phyloP scores from a whole-genome alignment of 331 rosid species.

The Prunus yedoensis region DNA sequence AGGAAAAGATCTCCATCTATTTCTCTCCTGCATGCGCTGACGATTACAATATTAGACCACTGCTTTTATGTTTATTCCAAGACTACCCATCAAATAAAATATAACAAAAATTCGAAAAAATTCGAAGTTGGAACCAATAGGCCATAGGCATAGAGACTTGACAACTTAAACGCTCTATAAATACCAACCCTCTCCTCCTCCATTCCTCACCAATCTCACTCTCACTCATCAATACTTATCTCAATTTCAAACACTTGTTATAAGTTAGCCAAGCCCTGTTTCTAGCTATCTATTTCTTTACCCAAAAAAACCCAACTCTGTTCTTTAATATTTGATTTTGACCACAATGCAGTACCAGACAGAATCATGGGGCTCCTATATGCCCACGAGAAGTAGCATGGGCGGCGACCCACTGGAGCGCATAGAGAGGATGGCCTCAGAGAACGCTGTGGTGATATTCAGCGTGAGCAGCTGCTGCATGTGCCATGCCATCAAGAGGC shows the following conservation, averaged over 20 bases:
- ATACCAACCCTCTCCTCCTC: constrained; percentile 21
- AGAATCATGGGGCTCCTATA: constrained; percentile 37
- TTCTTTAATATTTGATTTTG: too few species aligned
- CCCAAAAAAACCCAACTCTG: too few species aligned
- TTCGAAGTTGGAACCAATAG: neutral
- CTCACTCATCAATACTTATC: neutral
- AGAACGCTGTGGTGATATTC: constrained; percentile 52
- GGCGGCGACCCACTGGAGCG: constrained; percentile 30
- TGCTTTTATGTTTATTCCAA: neutral
- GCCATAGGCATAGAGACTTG: neutral
- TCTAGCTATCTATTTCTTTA: too few species aligned
- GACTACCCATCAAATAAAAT: neutral
- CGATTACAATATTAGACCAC: neutral
- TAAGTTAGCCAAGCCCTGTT: too few species aligned
- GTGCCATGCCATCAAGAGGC: constrained; percentile 50
- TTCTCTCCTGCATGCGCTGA: too few species aligned
- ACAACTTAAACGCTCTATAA: constrained; percentile 28
- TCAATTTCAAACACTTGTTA: neutral
- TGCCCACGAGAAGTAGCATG: neutral
- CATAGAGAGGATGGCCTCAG: constrained; percentile 41
- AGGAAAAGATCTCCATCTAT: too few species aligned
- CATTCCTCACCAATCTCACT: constrained; percentile 16
- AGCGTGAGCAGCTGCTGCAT: constrained; percentile 51
- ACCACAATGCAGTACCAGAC: constrained; percentile 43
- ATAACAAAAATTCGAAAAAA: neutral